Evolutionary conservation across 1,284 basidiomycete species (phyloP).

Genomic region (Rhodotorula sp.): DNA sequence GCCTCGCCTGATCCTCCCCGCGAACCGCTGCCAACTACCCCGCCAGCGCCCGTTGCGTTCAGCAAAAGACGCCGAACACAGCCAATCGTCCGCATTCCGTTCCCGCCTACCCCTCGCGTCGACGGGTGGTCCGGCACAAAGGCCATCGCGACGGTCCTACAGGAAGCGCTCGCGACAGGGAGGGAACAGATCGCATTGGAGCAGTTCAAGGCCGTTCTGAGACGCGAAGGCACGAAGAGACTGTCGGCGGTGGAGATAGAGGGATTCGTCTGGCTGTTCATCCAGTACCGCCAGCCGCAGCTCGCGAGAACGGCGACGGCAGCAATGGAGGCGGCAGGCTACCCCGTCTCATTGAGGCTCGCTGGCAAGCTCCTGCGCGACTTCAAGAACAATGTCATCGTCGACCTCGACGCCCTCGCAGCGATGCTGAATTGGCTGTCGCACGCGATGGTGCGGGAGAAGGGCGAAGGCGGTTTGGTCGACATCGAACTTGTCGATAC

Average conservation of each 20-base stretch:
- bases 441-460: constrained; percentile 10
- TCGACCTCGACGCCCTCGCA: constrained; percentile 16
- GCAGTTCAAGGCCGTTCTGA: constrained; percentile 9
- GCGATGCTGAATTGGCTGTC: constrained; percentile 27
- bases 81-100: too few species aligned
- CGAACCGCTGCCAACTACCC: too few species aligned
- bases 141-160: too few species aligned
- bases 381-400: constrained; percentile 2
- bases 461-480: background rate
- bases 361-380: constrained; percentile 13
- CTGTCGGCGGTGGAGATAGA: background rate
- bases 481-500: constrained; percentile 18
- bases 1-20: too few species aligned
- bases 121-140: too few species aligned
- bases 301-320: constrained; percentile 24
- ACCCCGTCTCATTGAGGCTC: constrained; percentile 1
- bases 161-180: background rate
- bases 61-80: too few species aligned
- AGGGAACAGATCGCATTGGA: constrained; percentile 5
- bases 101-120: too few species aligned
- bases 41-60: too few species aligned
- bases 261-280: constrained; percentile 24
- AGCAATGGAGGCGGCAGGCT: constrained; percentile 9
- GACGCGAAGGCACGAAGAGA: background rate
- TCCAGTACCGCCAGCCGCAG: constrained; percentile 21